A percentile compares a stretch with the other conserved stretches of the same genome.
Conservation (phyloP, 2,329 filamentous ascomycete species). For the Calonectria hawksworthii region DNA sequence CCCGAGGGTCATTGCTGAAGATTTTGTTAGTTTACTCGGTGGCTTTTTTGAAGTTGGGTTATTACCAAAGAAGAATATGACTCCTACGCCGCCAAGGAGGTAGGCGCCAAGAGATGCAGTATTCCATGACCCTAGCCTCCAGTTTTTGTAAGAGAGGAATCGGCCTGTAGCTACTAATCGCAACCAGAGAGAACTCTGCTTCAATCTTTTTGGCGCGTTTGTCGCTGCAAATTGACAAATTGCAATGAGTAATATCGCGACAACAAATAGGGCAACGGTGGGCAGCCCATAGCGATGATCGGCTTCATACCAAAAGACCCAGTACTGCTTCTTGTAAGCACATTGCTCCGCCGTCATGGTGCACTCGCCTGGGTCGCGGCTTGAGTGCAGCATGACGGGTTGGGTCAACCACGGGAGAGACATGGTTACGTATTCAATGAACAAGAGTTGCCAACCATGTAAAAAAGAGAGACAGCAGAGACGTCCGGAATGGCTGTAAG, state of each 20-base stretch:
- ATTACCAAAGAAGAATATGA: not conserved
- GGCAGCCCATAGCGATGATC: not conserved
- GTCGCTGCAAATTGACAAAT: not conserved
- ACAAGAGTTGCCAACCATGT: not conserved
- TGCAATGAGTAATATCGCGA: not conserved
- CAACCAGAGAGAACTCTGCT: not conserved
- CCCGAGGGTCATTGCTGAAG: not conserved
- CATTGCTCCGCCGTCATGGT: not conserved
- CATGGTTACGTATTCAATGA: not conserved
- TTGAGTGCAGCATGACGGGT: not conserved
- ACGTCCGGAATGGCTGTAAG: not conserved
- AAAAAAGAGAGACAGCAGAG: not conserved
- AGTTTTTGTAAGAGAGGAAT: conserved; percentile 4
- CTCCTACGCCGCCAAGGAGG: not conserved
- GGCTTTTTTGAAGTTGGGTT: not conserved
- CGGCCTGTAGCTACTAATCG: not conserved
- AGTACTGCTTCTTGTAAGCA: not conserved
- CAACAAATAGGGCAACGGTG: not conserved
- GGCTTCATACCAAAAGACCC: not conserved
- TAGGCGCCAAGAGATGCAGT: not conserved
- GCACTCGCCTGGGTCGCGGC: not conserved
- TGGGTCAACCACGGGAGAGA: not conserved
- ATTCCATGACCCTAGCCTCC: not conserved
- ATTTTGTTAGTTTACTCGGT: not conserved
- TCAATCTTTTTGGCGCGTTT: not conserved